Evolutionary conservation across 2,329 filamentous ascomycete species (phyloP).

Genomic region (Exophiala xenobiotica): DNA sequence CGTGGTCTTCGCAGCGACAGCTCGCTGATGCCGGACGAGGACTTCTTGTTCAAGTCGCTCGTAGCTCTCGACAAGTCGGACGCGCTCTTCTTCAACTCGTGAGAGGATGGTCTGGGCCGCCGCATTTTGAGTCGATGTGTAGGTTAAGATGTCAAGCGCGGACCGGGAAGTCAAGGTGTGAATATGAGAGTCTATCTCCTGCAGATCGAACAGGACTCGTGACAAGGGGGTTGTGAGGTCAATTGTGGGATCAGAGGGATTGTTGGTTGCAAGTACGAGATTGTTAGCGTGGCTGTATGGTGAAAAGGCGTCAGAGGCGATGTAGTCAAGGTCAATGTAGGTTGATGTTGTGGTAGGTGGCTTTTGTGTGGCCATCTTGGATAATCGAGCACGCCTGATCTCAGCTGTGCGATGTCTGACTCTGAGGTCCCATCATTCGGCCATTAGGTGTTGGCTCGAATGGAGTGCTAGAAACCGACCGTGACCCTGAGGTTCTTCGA

Average conservation of each 20-base stretch:
- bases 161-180: conserved; percentile 82
- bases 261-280: conserved; percentile 86
- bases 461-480: too few species aligned
- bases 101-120: conserved; percentile 70
- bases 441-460: too few species aligned
- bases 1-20: conserved; percentile 76
- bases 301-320: conserved; percentile 79
- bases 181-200: conserved; percentile 95
- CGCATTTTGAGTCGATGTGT: conserved; percentile 72
- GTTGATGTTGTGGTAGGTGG: conserved; percentile 22
- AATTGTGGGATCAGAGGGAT: conserved; percentile 81
- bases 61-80: conserved; percentile 79
- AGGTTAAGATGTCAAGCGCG: conserved; percentile 73
- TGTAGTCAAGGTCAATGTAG: conserved; percentile 95
- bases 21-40: conserved; percentile 77
- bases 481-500: too few species aligned
- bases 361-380: conserved; percentile 7
- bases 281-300: conserved; percentile 81
- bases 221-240: conserved; percentile 94
- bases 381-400: too few species aligned
- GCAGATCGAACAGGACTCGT: conserved; percentile 90
- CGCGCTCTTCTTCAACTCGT: conserved; percentile 77
- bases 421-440: too few species aligned
- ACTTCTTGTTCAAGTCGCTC: conserved; percentile 83
- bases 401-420: too few species aligned